Evolutionary conservation across 2,329 filamentous ascomycete genomes (phyloP).

Genomic region (Hypoxylon sp.): DNA sequence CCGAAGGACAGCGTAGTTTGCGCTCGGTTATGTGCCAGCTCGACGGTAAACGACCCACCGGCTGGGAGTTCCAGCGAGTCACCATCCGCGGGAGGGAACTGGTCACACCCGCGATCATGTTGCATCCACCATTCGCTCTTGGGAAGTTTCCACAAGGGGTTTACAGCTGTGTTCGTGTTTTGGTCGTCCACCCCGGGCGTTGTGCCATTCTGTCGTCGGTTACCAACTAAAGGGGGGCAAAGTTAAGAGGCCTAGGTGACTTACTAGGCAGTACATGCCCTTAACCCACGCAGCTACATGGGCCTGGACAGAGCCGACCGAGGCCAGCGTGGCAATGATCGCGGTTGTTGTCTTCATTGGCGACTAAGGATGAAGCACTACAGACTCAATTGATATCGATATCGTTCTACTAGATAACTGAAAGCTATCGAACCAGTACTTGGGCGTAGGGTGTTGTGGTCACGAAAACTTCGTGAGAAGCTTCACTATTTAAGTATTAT

Average conservation of each 20-base stretch:
- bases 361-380: neutral
- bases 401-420: neutral
- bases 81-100: slow-evolving; percentile 43
- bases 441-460: neutral
- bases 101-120: slow-evolving; percentile 60
- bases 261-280: slow-evolving; percentile 56
- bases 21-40: slow-evolving; percentile 63
- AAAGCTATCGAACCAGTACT: neutral
- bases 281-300: slow-evolving; percentile 54
- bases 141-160: slow-evolving; percentile 59
- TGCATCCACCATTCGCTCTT: slow-evolving; percentile 65
- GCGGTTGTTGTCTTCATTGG: slow-evolving; percentile 21
- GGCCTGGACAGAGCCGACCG: slow-evolving; percentile 43
- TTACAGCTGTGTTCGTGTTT: slow-evolving; percentile 60
- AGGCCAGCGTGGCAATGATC: slow-evolving; percentile 19
- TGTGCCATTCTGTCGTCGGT: slow-evolving; percentile 29
- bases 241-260: neutral
- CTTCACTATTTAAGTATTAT: neutral
- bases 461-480: neutral
- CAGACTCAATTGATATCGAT: neutral
- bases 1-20: slow-evolving; percentile 60
- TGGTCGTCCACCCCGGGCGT: slow-evolving; percentile 47
- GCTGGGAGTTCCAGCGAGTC: slow-evolving; percentile 60
- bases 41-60: slow-evolving; percentile 60
- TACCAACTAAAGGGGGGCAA: neutral